Evolutionary conservation across 2,329 filamentous ascomycete species (phyloP), one percentile per base, ranked within the genome.

Genomic region (Talaromyces amestolkiae): DNA sequence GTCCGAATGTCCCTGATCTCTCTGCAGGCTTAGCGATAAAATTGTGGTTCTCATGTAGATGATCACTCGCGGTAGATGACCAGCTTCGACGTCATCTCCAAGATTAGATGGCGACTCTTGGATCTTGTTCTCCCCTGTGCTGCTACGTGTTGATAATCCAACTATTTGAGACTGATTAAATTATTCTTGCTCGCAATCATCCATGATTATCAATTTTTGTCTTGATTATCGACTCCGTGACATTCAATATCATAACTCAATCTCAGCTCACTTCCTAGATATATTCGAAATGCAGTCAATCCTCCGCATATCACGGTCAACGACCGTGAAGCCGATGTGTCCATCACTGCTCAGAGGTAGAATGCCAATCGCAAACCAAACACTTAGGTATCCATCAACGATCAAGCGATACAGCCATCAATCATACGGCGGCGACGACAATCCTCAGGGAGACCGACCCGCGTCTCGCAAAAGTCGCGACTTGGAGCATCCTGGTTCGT

Each of bases 391-490:
- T 17, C 43, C 17, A 11, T 53, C 37, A 17, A 54, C 22, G 15
- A 15, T 8, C 19, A 54, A 24, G 31, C n/a, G 31, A 39, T 39
- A 51, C 45, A 61, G 41, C 31, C 43, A 51, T n/a, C 31, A 53
- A 31, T 53, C 60, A 17, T 62, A 62, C 49, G 49, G 60, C 2
- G 47, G 60, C 19, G 22, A 62, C 11, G 22, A 63, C 27, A 63
- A 63, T 17, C 51, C 53, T 1, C 43, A 45, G 19, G 24, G 37
- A n/a, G 8, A 53, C 11, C 41, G 13, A 27, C 59, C 64, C 41
- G 59, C 53, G 19, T 66, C 64, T 49, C 31, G 49, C n/a, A 58
- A 51, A 45, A 66, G 45, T 41, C 64, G 64, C 43, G 60, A 66
- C 24, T 10, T 63, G 17, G 64, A 66, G 37, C 64, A 66, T 60